Conservation (phyloP, 768 basidiomycete genomes). For the Psilocybe tampanensis region DNA sequence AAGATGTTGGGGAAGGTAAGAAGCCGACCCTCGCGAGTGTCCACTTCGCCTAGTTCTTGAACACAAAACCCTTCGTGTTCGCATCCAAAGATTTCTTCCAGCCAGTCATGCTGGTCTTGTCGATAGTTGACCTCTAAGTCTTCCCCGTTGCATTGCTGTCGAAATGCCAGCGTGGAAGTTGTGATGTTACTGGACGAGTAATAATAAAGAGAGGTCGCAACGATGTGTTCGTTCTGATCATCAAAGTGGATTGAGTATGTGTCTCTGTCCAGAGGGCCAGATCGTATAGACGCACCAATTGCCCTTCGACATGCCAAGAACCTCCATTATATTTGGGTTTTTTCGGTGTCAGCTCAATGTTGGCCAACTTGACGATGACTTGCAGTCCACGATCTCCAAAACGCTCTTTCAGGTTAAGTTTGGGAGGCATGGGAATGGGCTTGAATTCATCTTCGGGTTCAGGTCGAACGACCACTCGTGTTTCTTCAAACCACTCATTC, state of each 20-base stretch:
- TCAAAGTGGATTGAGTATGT: background rate
- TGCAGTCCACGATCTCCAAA: constrained; percentile 19
- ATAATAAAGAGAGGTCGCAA: constrained; percentile 32
- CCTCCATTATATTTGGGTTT: constrained; percentile 28
- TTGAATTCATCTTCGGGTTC: constrained; percentile 20
- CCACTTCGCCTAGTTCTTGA: constrained; percentile 34
- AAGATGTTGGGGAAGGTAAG: constrained; percentile 45
- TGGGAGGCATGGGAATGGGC: constrained; percentile 1
- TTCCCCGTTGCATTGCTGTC: constrained; percentile 14
- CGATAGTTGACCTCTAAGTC: constrained; percentile 15
- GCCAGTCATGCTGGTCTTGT: constrained; percentile 32
- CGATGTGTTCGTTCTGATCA: constrained; percentile 35
- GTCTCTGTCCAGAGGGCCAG: too few relatives aligned
- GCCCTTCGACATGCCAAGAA: constrained; percentile 34
- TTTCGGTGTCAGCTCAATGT: constrained; percentile 33
- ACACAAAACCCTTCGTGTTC: constrained; percentile 24
- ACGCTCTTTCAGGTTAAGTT: constrained; percentile 13
- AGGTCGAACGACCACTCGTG: constrained; percentile 17
- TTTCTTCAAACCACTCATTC: constrained; percentile 15
- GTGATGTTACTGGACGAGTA: constrained; percentile 30
- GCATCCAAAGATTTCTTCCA: constrained; percentile 28
- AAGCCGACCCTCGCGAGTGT: constrained; percentile 36
- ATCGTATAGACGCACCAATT: constrained; percentile 21
- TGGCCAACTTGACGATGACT: constrained; percentile 29
- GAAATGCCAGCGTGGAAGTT: constrained; percentile 23